Base-by-base conservation (phyloP, 495 filamentous ascomycete species). In the Hyaloscypha finlandica region DNA sequence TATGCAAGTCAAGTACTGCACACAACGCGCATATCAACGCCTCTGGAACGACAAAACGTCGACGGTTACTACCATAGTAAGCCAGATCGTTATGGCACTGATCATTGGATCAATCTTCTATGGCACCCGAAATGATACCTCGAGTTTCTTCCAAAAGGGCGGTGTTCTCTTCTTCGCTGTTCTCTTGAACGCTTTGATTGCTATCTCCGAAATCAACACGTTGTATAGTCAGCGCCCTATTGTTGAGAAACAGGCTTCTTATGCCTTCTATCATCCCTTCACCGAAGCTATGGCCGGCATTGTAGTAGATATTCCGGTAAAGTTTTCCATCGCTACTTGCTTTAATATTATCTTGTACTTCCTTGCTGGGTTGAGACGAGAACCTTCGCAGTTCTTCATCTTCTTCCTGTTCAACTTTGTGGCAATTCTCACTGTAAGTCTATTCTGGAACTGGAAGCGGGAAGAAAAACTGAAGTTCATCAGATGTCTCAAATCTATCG, bases 401-500 rank as follows among this genome's bases (percentile, higher is more conserved):
- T 90, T 83, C 74, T 84, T 86, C 60, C 79, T 92, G 42, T 87
- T 94, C 72, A 85, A 87, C 2, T 86, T 92, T 66, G 76, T 90
- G 6, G 77, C 77, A 33, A 85, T 81, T 12, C 78, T 90, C 20
- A 80, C 84, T 42, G 88, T 90, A 85, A 74, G 70, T 35, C 70
- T 74, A 66, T 75, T 76, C 80, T 90, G 12, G n/a, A n/a, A 74
- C 93, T 61, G 87, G 93, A 3, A 94, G 92, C 72, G 91, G 87
- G 5, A 90, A 37, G 90, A 29, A 94, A 89, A 73, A 77, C 90
- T 19, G 2, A 8, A 0, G 9, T 33, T 20, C 8, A 32, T 31
- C 14, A 30, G 61, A 91, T 91, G 81, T 92, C 89, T 71, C 86
- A 91, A 0, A 88, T 95, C 67, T 97, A 94, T 77, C 84, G 93